Evolutionary conservation across 2,329 filamentous ascomycete genomes (phyloP).

Genomic region (Xylariaceae sp.): DNA sequence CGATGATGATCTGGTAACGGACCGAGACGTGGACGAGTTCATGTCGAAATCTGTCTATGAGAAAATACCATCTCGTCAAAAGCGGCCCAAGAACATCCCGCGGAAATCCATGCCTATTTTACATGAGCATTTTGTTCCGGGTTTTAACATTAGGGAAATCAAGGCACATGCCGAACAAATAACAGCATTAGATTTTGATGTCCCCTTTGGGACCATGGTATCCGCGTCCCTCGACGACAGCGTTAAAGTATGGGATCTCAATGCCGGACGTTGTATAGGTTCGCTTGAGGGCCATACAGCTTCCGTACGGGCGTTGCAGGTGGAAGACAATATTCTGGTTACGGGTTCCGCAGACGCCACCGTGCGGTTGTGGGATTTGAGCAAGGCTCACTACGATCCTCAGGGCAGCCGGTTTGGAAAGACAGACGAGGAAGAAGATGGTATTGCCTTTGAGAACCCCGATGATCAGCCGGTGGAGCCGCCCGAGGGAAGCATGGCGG

Average conservation of each 20-base stretch:
- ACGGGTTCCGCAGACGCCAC: slow-evolving; percentile 94
- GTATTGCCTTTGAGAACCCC: slow-evolving; percentile 66
- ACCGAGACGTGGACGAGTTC: slow-evolving; percentile 57
- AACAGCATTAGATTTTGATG: slow-evolving; percentile 90
- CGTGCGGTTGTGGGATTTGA: slow-evolving; percentile 91
- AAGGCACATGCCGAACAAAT: slow-evolving; percentile 83
- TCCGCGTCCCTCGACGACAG: slow-evolving; percentile 89
- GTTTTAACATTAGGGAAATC: slow-evolving; percentile 80
- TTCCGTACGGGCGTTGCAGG: slow-evolving; percentile 85
- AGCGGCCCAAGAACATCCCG: slow-evolving; percentile 53
- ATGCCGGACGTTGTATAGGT: slow-evolving; percentile 86
- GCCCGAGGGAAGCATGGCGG: slow-evolving; percentile 73
- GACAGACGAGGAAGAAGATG: slow-evolving; percentile 56
- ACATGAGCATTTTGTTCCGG: slow-evolving; percentile 90
- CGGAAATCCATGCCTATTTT: slow-evolving; percentile 88
- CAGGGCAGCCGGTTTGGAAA: slow-evolving; percentile 56
- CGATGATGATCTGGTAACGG: slow-evolving; percentile 48
- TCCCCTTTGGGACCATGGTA: slow-evolving; percentile 93
- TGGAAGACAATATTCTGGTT: slow-evolving; percentile 91
- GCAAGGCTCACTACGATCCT: slow-evolving; percentile 77
- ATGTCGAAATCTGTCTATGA: slow-evolving; percentile 99
- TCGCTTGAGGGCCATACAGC: slow-evolving; percentile 89
- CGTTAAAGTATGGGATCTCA: slow-evolving; percentile 93
- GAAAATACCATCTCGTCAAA: slow-evolving; percentile 64
- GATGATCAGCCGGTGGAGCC: slow-evolving; percentile 64